Percentiles rank a stretch among this genome's conserved stretches.
phyloP scores from a whole-genome alignment of 441 rosid genomes.

The Melastoma candidum region DNA sequence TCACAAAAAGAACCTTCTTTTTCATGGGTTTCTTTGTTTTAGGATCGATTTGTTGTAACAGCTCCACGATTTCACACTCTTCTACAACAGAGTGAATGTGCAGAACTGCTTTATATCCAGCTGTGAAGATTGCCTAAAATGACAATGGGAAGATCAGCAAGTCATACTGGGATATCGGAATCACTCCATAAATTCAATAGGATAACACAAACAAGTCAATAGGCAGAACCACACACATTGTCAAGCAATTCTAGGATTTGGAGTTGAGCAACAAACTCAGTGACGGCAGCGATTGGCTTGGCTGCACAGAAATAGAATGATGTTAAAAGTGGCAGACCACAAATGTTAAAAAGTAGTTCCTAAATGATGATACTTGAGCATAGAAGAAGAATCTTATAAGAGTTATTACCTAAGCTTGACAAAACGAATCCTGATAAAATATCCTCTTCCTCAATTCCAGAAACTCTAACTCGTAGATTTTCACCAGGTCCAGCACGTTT shows the following conservation, averaged over 20 bases:
- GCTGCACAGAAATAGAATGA: conserved; percentile 40
- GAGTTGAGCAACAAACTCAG: conserved; percentile 79
- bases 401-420: conserved; percentile 57
- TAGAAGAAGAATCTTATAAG: not conserved
- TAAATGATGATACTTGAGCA: not conserved
- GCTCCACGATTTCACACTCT: conserved; percentile 87
- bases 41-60: conserved; percentile 67
- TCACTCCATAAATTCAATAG: not conserved
- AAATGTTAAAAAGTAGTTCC: not conserved
- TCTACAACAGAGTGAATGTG: conserved; percentile 91
- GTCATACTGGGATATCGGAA: conserved; percentile 2
- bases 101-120: conserved; percentile 87
- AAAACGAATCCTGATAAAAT: conserved; percentile 80
- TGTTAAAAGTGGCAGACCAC: not conserved
- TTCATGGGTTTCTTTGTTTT: conserved; percentile 82
- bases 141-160: conserved; percentile 3
- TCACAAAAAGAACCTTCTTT: conserved; percentile 83
- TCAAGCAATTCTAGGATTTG: conserved; percentile 86
- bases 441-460: conserved; percentile 95
- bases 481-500: conserved; percentile 91
- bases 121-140: conserved; percentile 78
- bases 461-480: conserved; percentile 66
- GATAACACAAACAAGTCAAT: too few relatives aligned
- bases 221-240: conserved; percentile 37
- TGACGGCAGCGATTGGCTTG: conserved; percentile 52